Evolutionary conservation across 2,329 filamentous ascomycete species (phyloP).

Genomic region (Trichoderma atroviride): DNA sequence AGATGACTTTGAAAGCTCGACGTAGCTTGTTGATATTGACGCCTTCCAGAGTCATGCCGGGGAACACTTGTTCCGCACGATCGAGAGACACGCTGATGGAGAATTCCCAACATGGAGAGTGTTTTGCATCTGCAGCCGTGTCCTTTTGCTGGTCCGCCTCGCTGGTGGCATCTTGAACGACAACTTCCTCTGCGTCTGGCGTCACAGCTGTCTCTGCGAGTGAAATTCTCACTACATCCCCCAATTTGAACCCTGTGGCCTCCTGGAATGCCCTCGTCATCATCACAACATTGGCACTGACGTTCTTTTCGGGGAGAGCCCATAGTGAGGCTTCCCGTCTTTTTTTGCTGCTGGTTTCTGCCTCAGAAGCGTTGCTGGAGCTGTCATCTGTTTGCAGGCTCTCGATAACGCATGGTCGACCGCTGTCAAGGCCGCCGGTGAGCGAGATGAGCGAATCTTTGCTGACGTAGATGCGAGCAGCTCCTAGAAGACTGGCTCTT

Average conservation of each 20-base stretch:
- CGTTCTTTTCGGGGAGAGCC: conserved; percentile 58
- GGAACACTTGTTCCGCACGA: conserved; percentile 68
- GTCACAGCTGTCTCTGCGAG: conserved; percentile 54
- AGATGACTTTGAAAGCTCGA: conserved; percentile 55
- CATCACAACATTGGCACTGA: conserved; percentile 69
- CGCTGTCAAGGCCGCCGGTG: conserved; percentile 47
- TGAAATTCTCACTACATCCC: conserved; percentile 63
- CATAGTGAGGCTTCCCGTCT: conserved; percentile 54
- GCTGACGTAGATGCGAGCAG: conserved; percentile 52
- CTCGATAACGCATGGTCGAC: conserved; percentile 48
- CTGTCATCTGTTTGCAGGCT: conserved; percentile 33
- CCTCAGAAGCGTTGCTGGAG: conserved; percentile 23
- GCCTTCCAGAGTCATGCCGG: conserved; percentile 71
- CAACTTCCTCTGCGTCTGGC: conserved; percentile 59
- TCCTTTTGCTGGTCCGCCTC: conserved; percentile 38
- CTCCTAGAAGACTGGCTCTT: conserved; percentile 47
- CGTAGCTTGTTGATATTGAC: conserved; percentile 42
- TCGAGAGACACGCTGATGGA: conserved; percentile 44
- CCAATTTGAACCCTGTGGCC: conserved; percentile 70
- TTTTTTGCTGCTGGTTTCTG: not conserved
- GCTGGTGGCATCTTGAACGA: conserved; percentile 58
- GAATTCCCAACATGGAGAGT: conserved; percentile 43
- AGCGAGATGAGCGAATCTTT: conserved; percentile 51
- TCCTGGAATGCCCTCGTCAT: conserved; percentile 75
- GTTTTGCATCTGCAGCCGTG: conserved; percentile 28